Evolutionary conservation across 2,329 filamentous ascomycete species (phyloP), one percentile per base, ranked within the genome.

Genomic region (Stemphylium vesicarium): DNA sequence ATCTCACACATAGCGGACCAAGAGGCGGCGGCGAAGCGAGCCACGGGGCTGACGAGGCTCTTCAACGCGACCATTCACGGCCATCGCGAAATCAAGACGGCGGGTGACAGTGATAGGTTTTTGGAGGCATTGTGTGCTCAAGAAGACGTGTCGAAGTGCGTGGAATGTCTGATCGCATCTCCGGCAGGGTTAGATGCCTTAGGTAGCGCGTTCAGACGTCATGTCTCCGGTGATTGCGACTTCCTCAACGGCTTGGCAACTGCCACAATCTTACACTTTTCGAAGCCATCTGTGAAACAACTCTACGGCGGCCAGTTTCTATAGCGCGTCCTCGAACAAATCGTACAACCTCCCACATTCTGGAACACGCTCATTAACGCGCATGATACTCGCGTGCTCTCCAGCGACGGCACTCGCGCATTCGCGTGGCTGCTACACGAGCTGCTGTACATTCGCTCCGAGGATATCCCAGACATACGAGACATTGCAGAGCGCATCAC

Each of bases 281-380:
- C 29, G 7, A 12, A 79, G 42, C 78, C 80, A 1, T 68, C 61
- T 0, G 59, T 86, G 40, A 83, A 82, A 54, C 71, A 77, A 22
- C 63, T 85, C 2, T 80, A 77, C 50, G 76, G 78, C 46, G 85
- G 84, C 0, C 74, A 80, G 9, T 77, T 84, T 35, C 71, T 87
- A 2, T 71, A 75, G 26, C 72, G 78, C 10, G 40, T 87, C 3
- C 64, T 86, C 1, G 54, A 75, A 0, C 70, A 73, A 1, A 72
- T 87, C 2, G 68, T 82, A 1, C 73, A 83, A 2, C 85, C 85
- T 0, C 79, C 80, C 0, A 81, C 80, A 0, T 75, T 87, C 11
- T 88, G 85, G 85, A 76, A 77, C 13, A 75, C 78, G 0, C 62
- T 85, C 1, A 32, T 82, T 15, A 54, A 71, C 0, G 64, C 68